phyloP scores from a whole-genome alignment of 495 filamentous ascomycete genomes.

The Cercophora sp. region DNA sequence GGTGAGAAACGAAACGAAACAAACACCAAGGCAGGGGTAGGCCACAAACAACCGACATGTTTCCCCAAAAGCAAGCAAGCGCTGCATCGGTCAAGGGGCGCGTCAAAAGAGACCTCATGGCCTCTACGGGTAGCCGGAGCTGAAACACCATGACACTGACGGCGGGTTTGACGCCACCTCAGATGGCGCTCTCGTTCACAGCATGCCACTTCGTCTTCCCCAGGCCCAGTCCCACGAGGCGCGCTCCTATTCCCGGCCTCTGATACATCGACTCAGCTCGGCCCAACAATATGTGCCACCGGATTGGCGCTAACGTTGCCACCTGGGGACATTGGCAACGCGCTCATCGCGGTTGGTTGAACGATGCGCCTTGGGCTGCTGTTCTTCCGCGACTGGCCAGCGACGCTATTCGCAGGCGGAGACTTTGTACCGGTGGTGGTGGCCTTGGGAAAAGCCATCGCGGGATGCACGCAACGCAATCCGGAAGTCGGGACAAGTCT shows the following conservation, averaged over 20 bases:
- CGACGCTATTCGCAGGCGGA: not conserved
- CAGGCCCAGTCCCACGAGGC: not conserved
- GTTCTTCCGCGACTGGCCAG: not conserved
- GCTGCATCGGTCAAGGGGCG: too few species aligned
- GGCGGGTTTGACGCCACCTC: not conserved
- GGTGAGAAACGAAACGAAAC: not conserved
- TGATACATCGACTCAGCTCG: not conserved
- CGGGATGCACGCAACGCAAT: not conserved
- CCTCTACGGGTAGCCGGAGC: not conserved
- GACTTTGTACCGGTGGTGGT: not conserved
- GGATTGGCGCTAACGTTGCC: too few species aligned
- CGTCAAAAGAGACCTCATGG: too few species aligned
- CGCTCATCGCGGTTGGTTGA: constrained; percentile 2
- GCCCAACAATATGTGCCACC: not conserved
- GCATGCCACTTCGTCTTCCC: not conserved
- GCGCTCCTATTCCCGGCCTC: too few species aligned
- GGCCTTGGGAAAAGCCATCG: not conserved
- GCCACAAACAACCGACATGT: too few species aligned
- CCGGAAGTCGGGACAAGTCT: not conserved
- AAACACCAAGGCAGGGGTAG: too few species aligned
- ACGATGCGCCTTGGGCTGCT: not conserved
- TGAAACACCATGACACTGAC: not conserved
- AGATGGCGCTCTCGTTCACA: not conserved
- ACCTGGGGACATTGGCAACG: not conserved
- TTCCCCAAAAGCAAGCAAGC: too few species aligned